A percentile compares a stretch with the other conserved stretches of the same genome.
Conservation (phyloP, 108 stramenopile genomes). For the Chaetoceros tenuissimus region DNA sequence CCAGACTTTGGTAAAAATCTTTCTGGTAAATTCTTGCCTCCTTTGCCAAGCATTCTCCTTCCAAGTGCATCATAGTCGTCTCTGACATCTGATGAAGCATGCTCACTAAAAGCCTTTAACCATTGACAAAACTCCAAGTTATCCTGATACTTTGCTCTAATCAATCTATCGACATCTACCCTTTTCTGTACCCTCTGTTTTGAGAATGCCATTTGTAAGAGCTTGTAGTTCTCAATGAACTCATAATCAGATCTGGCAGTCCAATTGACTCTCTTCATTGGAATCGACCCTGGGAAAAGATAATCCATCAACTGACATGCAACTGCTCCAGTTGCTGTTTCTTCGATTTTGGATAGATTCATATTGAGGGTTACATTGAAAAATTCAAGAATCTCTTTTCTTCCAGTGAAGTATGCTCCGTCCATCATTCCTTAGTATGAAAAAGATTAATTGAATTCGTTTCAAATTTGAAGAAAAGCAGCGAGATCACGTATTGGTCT, state of each 20-base stretch:
- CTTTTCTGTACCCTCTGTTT: constrained; percentile 70
- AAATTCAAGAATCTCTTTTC: constrained; percentile 90
- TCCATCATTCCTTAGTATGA: constrained; percentile 1
- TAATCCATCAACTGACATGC: constrained; percentile 95
- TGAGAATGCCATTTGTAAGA: constrained; percentile 90
- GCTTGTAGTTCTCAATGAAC: constrained; percentile 94
- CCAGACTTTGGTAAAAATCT: neutral
- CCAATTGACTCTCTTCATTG: constrained; percentile 95
- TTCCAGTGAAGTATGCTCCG: constrained; percentile 92
- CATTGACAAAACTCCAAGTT: constrained; percentile 99
- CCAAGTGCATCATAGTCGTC: constrained; percentile 88
- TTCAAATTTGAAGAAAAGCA: no score
- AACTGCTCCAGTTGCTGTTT: constrained; percentile 94
- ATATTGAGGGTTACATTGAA: constrained; percentile 86
- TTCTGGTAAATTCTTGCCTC: constrained; percentile 50
- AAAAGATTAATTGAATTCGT: no score
- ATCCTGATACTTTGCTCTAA: constrained; percentile 94
- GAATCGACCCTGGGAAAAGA: constrained; percentile 86
- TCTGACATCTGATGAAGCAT: constrained; percentile 29
- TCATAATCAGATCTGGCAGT: constrained; percentile 80
- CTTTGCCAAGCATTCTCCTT: constrained; percentile 83
- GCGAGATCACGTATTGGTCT: no score
- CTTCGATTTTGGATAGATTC: constrained; percentile 91
- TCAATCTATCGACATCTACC: constrained; percentile 86
- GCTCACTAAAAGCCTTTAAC: constrained; percentile 95